Evolutionary conservation across 108 stramenopile species (phyloP), one percentile per base, ranked within the genome.

Genomic region (Conticribra guillardii): DNA sequence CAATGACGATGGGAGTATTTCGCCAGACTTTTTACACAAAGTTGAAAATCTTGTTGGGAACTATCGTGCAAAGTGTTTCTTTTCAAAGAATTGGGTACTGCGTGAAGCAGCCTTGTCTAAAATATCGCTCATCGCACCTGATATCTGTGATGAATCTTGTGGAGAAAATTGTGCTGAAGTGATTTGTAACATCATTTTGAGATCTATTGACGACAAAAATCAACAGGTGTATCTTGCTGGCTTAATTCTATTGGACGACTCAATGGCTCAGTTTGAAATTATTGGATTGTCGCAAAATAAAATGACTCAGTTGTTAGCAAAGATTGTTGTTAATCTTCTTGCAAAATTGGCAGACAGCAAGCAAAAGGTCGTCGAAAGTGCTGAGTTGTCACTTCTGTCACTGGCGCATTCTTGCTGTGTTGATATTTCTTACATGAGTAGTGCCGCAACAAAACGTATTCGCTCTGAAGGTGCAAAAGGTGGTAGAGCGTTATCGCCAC

Each of bases 31-130:
- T 33, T 46, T 82, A 21, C 65, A 67, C 18, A 84, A 67, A 19
- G 46, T 81, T 7, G 80, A 77, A 28, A 62, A 55, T 2, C 37
- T 85, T 26, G 54, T 85, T 52, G 87, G 87, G 3, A 46, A 49
- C 2, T 88, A 88, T 26, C 50, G 53, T 23, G 69, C 82, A 15
- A 75, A 80, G 22, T 85, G 84, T 51, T 71, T 84, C 45, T 78
- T 82, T 64, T 83, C 82, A 17, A 84, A 82, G 71, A 79, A 69
- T 41, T 88, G 84, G 84, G 46, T 53, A 34, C 46, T 88, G 53
- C 64, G 84, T 15, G 84, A 88, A 30, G 87, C 87, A 1, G 81
- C 66, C 1, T 22, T 88, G 16, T 31, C 79, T 4, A 85, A 85
- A 49, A 75, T 84, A 46, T 60, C 70, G 49, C 45, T 85, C 19